Evolutionary conservation across 2,329 filamentous ascomycete genomes (phyloP).

Genomic region (Neospermospora avenae): DNA sequence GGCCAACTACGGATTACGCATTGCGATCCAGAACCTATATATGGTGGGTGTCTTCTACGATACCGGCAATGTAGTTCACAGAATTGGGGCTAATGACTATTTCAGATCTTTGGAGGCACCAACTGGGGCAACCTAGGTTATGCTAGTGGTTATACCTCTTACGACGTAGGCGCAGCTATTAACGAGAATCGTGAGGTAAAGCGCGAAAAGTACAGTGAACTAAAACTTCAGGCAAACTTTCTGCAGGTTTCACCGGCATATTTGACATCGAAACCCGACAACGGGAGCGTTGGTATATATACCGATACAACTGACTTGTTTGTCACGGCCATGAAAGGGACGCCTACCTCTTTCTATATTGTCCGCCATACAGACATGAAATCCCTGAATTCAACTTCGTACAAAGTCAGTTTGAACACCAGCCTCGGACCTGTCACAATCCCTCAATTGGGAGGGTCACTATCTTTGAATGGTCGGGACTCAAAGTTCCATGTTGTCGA

Average conservation of each 20-base stretch:
- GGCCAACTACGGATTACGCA: too few species aligned
- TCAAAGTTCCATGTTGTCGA: conserved; percentile 61
- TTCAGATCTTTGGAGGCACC: neutral
- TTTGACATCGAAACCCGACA: conserved; percentile 54
- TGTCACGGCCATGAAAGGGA: conserved; percentile 53
- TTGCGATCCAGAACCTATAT: too few species aligned
- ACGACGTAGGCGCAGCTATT: neutral
- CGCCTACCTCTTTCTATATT: conserved; percentile 60
- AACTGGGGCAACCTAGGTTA: conserved; percentile 4
- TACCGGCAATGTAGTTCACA: too few species aligned
- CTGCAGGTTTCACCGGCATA: conserved; percentile 54
- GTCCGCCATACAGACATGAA: conserved; percentile 53
- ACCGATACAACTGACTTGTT: conserved; percentile 52
- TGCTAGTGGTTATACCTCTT: neutral
- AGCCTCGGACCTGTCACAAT: conserved; percentile 52
- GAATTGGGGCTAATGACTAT: neutral
- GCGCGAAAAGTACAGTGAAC: conserved; percentile 57
- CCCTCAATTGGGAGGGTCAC: conserved; percentile 45
- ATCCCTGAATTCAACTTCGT: conserved; percentile 47
- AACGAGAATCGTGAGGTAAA: neutral
- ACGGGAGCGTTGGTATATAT: conserved; percentile 45
- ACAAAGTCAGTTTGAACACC: conserved; percentile 54
- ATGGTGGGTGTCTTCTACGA: too few species aligned
- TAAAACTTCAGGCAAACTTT: conserved; percentile 58
- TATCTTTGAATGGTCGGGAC: conserved; percentile 57